A percentile compares a stretch with the other conserved stretches of the same genome.
Evolutionary conservation across 495 filamentous ascomycete species (phyloP).

Genomic region (Pyrenopolyporus hunteri): DNA sequence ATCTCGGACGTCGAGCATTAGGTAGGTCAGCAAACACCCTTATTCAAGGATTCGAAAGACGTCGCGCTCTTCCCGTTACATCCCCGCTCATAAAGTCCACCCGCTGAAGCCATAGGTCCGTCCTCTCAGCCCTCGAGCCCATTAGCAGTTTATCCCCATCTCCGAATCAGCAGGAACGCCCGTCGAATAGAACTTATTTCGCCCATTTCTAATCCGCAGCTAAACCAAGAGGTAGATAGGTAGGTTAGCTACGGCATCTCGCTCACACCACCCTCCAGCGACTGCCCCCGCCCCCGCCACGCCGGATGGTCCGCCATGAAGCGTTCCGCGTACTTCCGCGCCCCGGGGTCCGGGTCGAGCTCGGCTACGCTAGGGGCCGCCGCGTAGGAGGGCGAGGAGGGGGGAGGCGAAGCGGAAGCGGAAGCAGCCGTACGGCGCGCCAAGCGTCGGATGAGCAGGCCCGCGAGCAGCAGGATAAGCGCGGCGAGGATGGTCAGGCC

Average conservation of each 20-base stretch:
- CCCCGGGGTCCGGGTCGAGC: background rate
- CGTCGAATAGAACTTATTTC: too few relatives aligned
- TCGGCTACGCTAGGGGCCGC: background rate
- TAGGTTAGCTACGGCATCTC: background rate
- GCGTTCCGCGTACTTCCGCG: constrained; percentile 9
- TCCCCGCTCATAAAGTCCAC: too few relatives aligned
- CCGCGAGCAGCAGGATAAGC: constrained; percentile 3
- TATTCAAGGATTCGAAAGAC: too few relatives aligned
- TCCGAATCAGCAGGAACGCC: too few relatives aligned
- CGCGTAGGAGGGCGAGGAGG: background rate
- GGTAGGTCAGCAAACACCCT: too few relatives aligned
- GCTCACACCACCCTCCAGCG: background rate
- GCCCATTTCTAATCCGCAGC: too few relatives aligned
- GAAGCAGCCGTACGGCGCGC: constrained; percentile 18
- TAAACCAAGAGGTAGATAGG: too few relatives aligned
- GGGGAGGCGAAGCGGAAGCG: background rate
- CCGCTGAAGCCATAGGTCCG: too few relatives aligned
- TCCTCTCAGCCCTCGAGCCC: too few relatives aligned
- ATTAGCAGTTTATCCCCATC: too few relatives aligned
- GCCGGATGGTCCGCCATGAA: constrained; percentile 21
- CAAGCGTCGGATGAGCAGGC: constrained; percentile 27
- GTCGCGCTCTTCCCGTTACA: too few relatives aligned
- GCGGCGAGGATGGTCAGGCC: constrained; percentile 18
- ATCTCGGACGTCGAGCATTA: too few relatives aligned
- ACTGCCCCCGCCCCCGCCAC: background rate